Evolutionary conservation across 768 basidiomycete genomes (phyloP).

Genomic region (Cystobasidium onofrii): DNA sequence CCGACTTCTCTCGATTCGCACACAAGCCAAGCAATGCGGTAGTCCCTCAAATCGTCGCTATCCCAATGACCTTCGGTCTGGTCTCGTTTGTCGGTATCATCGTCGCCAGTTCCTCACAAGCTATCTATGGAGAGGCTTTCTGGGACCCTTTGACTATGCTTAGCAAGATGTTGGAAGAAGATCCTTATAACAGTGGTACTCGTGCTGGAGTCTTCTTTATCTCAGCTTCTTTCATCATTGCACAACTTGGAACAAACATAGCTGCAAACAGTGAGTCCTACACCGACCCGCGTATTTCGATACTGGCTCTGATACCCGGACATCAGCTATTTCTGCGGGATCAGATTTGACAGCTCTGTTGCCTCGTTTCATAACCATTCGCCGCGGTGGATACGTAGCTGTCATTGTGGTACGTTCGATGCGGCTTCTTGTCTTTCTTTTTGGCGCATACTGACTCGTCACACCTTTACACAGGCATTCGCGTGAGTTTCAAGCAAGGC

Average conservation of each 20-base stretch:
- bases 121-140: constrained; percentile 67
- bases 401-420: constrained; percentile 60
- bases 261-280: constrained; percentile 49
- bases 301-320: no score
- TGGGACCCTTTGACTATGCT: constrained; percentile 61
- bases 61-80: constrained; percentile 64
- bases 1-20: constrained; percentile 55
- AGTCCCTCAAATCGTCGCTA: constrained; percentile 60
- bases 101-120: constrained; percentile 66
- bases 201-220: constrained; percentile 62
- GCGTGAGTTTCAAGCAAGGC: background rate
- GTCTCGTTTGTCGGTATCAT: constrained; percentile 67
- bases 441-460: no score
- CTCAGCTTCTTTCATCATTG: constrained; percentile 66
- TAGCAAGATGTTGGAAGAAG: constrained; percentile 28
- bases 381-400: constrained; percentile 74
- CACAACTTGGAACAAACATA: constrained; percentile 66
- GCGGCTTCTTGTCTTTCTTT: constrained; percentile 34
- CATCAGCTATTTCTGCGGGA: constrained; percentile 59
- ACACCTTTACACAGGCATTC: background rate
- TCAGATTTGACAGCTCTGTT: constrained; percentile 71
- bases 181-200: background rate
- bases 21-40: constrained; percentile 52
- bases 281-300: background rate
- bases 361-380: constrained; percentile 73